These are phyloP conservation scores for Boletus semigastroideus DNA, from an alignment of 1,284 basidiomycete species.

Conservation along the genomic window DNA sequence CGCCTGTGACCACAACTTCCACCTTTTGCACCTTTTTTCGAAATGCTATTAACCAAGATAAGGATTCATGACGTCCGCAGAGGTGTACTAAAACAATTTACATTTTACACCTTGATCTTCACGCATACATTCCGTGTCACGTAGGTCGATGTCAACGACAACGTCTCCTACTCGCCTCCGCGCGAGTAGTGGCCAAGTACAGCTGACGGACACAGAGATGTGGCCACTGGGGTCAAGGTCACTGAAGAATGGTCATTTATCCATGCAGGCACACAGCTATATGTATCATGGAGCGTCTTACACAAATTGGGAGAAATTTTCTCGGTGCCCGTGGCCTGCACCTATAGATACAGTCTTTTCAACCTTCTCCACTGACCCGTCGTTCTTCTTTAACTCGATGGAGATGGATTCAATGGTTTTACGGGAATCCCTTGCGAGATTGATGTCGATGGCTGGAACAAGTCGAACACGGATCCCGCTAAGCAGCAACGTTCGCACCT, in stretches of 20 bases:
- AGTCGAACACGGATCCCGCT: not conserved
- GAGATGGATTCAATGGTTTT: constrained; percentile 1
- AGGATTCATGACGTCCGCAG: not conserved
- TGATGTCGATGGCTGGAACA: constrained; percentile 2
- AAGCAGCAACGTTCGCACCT: not conserved
- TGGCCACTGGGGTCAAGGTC: not conserved
- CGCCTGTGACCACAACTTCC: too few species aligned
- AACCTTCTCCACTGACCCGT: not conserved
- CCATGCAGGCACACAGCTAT: not conserved
- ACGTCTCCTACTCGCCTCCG: not conserved
- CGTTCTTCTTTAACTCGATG: constrained; percentile 1
- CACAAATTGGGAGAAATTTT: constrained; percentile 6
- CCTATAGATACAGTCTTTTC: not conserved
- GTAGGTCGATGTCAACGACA: constrained; percentile 1
- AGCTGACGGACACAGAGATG: constrained; percentile 1
- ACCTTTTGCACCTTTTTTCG: constrained; percentile 1
- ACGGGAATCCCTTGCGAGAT: constrained; percentile 4
- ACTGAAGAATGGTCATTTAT: constrained; percentile 1
- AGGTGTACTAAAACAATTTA: not conserved
- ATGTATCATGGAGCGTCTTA: not conserved
- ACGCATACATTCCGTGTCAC: constrained; percentile 3
- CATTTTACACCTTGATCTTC: constrained; percentile 6
- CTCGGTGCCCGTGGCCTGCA: not conserved
- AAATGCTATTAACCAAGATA: not conserved
- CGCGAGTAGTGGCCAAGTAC: not conserved